These are phyloP conservation scores for Guadua angustifolia DNA, from an alignment of 176 grass and related monocot genomes.

Conservation along the genomic window DNA sequence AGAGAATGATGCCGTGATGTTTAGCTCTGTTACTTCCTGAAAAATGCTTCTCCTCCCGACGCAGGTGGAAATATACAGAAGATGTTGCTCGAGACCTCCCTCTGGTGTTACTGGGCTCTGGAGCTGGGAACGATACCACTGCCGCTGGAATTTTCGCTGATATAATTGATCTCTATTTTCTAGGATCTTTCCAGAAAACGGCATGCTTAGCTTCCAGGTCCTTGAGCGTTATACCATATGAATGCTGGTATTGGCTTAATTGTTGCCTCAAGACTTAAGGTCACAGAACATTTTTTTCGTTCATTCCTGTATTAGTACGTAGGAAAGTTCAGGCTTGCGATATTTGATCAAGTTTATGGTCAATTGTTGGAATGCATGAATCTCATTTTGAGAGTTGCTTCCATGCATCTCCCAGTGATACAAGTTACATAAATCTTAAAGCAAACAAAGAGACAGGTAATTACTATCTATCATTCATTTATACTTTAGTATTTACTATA, in stretches of 20 bases:
- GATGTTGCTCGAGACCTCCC: slow-evolving; percentile 72
- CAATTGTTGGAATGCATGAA: too few species aligned
- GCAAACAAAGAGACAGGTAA: too few species aligned
- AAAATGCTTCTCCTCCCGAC: background rate
- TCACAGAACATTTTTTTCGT: background rate
- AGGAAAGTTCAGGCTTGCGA: background rate
- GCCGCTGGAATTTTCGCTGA: slow-evolving; percentile 73
- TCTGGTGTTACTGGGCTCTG: slow-evolving; percentile 74
- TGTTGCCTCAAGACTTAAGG: slow-evolving; percentile 9
- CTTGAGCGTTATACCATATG: background rate
- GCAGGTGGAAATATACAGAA: slow-evolving; percentile 83
- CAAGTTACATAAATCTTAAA: too few species aligned
- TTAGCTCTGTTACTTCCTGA: slow-evolving; percentile 2
- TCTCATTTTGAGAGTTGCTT: too few species aligned
- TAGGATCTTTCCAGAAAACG: slow-evolving; percentile 62
- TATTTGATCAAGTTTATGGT: background rate
- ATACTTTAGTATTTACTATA: too few species aligned
- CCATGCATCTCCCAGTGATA: too few species aligned
- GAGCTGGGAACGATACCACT: slow-evolving; percentile 79
- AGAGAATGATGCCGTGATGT: background rate
- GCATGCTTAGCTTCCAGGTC: slow-evolving; percentile 12
- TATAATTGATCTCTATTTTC: slow-evolving; percentile 47
- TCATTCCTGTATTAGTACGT: slow-evolving; percentile 3
- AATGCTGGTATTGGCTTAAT: background rate
- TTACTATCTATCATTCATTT: too few species aligned